Evolutionary conservation across 495 filamentous ascomycete species (phyloP), one percentile per base, ranked within the genome.

Genomic region (Aspergillus bertholletiae): DNA sequence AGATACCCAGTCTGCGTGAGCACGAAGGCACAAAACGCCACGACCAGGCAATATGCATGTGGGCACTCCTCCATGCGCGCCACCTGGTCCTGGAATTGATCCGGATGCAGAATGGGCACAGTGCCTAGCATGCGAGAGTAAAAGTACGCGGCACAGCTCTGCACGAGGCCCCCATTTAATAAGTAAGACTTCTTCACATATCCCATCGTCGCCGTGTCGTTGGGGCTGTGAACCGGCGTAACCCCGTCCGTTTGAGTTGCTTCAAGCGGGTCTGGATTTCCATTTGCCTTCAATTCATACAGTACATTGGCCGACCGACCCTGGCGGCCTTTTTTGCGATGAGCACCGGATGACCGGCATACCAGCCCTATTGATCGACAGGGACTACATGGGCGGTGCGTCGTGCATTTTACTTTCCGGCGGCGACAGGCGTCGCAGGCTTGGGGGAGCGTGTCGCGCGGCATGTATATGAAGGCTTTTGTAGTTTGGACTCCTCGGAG

Each of bases 241-340:
- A 58, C 70, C 68, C n/a, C 74, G 73, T 3, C 21, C 34, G 80
- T 74, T 57, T 79, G 86, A 17, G 78, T 78, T 57, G 30, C 39
- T 86, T 80, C 57, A 76, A 74, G 56, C 88, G 84, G n/a, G n/a
- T n/a, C n/a, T n/a, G n/a, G n/a, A n/a, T n/a, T n/a, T n/a, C n/a
- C 12, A 73, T 87, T 65, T 86, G 83, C 57, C 85, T 79, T 43
- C 30, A 92, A 71, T 65, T 91, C 86, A 56, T 80, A 87, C 62
- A 95, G 89, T 47, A 92, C 84, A 72, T 90, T 93, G 37, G 90
- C 89, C 49, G 88, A 74, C 59, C 82, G 87, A 52, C 89, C 88
- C 69, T 93, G 92, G 28, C 88, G 88, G 0, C 89, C 90, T 71
- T 92, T 92, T 74, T 91, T 92, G 72, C 89, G 88, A 0, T 88